phyloP scores from a whole-genome alignment of 1,284 basidiomycete species.

The Chalciporus sp. region DNA sequence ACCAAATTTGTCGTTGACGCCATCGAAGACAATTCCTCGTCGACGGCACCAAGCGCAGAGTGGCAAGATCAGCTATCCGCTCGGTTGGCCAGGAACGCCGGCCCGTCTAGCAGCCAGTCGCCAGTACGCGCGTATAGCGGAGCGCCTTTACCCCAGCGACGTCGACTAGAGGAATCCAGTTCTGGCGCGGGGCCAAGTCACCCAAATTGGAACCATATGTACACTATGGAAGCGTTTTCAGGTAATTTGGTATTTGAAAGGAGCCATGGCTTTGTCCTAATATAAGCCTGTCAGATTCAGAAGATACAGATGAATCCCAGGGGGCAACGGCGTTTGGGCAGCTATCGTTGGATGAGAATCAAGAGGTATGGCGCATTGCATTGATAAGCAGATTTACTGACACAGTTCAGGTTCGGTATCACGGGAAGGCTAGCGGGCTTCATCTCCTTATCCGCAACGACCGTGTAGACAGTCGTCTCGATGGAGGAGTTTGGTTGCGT shows the following conservation, averaged over 20 bases:
- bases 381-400: constrained; percentile 10
- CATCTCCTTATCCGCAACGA: constrained; percentile 70
- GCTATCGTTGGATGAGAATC: constrained; percentile 81
- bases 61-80: constrained; percentile 74
- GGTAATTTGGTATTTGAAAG: constrained; percentile 26
- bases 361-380: constrained; percentile 51
- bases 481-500: constrained; percentile 73
- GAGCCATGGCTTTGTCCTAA: constrained; percentile 1
- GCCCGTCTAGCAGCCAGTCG: constrained; percentile 17
- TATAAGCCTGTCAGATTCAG: constrained; percentile 20
- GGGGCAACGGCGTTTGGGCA: constrained; percentile 58
- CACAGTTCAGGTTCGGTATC: constrained; percentile 64
- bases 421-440: constrained; percentile 74
- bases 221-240: constrained; percentile 49
- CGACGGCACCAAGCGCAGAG: constrained; percentile 67
- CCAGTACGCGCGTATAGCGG: constrained; percentile 22
- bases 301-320: constrained; percentile 29
- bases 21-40: constrained; percentile 54
- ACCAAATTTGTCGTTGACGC: constrained; percentile 12
- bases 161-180: constrained; percentile 39
- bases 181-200: constrained; percentile 5
- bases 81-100: constrained; percentile 44
- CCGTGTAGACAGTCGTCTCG: constrained; percentile 65
- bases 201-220: constrained; percentile 56
- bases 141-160: constrained; percentile 43